These are phyloP conservation scores for Cytidiella melzeri DNA, from an alignment of 768 basidiomycete species.

Conservation along the genomic window DNA sequence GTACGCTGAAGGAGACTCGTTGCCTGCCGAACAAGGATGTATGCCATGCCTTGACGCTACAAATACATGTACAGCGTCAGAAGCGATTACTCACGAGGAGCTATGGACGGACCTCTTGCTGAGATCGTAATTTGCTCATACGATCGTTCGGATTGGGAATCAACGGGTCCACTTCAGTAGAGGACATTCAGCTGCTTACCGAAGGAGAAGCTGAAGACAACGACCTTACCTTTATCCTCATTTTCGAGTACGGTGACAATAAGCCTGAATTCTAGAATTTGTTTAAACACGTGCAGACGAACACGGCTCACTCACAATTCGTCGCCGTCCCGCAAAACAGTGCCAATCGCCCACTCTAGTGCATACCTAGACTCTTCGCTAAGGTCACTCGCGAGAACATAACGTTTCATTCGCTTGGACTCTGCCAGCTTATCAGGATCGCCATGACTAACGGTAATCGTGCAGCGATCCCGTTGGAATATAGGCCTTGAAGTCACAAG, in stretches of 20 bases:
- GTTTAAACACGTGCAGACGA: too few species aligned
- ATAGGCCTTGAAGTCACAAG: slow-evolving; percentile 68
- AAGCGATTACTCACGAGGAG: not conserved
- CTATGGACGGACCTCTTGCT: slow-evolving; percentile 73
- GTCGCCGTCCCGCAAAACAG: slow-evolving; percentile 91
- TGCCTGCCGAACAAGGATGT: slow-evolving; percentile 85
- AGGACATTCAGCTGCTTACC: slow-evolving; percentile 2
- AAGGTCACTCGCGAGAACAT: slow-evolving; percentile 91
- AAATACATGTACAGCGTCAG: slow-evolving; percentile 3
- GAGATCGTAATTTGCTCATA: slow-evolving; percentile 72
- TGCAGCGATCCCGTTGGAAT: slow-evolving; percentile 90
- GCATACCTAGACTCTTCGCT: slow-evolving; percentile 94
- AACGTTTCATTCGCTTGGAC: slow-evolving; percentile 54
- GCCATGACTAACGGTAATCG: slow-evolving; percentile 84
- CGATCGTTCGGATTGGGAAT: slow-evolving; percentile 72
- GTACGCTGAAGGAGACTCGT: slow-evolving; percentile 90
- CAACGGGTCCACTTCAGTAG: slow-evolving; percentile 51
- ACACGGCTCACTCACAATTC: slow-evolving; percentile 61
- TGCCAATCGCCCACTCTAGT: slow-evolving; percentile 97
- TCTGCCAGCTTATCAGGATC: slow-evolving; percentile 53
- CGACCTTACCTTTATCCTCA: slow-evolving; percentile 70
- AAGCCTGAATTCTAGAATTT: slow-evolving; percentile 52
- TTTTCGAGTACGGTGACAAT: slow-evolving; percentile 91
- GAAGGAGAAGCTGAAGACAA: not conserved
- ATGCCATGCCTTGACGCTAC: slow-evolving; percentile 83